Conservation (phyloP, 805 yeast species). For the Blastobotrys chiropterorum region DNA sequence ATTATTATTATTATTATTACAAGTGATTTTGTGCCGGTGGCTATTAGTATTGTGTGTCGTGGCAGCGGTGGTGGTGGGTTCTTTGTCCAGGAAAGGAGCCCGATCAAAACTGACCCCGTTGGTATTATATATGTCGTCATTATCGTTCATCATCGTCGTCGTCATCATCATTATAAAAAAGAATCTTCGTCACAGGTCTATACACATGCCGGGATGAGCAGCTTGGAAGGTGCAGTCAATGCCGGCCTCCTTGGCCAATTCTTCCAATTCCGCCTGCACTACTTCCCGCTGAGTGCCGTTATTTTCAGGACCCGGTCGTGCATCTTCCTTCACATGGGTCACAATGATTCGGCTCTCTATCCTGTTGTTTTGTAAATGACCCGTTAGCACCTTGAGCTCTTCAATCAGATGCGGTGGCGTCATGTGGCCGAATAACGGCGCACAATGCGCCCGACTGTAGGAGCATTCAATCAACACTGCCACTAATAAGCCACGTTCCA, state of each 20-base stretch:
- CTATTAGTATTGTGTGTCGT: background rate
- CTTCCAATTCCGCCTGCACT: conserved; percentile 14
- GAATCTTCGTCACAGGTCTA: conserved; percentile 19
- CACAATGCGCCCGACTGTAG: conserved; percentile 39
- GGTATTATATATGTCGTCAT: too few relatives aligned
- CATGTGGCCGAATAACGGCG: conserved; percentile 71
- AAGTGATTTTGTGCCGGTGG: too few relatives aligned
- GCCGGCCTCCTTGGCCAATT: conserved; percentile 10
- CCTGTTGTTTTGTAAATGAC: conserved; percentile 23
- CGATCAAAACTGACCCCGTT: too few relatives aligned
- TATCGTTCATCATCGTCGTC: too few relatives aligned
- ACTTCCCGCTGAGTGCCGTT: conserved; percentile 6
- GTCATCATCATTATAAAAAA: too few relatives aligned
- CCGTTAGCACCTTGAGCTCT: conserved; percentile 40
- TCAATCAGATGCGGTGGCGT: conserved; percentile 57
- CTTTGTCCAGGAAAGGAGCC: too few relatives aligned
- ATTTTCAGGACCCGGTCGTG: background rate
- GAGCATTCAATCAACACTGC: conserved; percentile 79
- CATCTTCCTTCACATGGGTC: conserved; percentile 41
- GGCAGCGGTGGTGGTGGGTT: too few relatives aligned
- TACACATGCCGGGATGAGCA: conserved; percentile 8
- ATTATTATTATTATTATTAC: too few relatives aligned
- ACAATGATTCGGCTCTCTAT: conserved; percentile 43
- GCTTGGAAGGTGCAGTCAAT: conserved; percentile 11
- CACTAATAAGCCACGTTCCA: conserved; percentile 37